phyloP scores from a whole-genome alignment of 139 green algal species.

The Nannochloris sp. region DNA sequence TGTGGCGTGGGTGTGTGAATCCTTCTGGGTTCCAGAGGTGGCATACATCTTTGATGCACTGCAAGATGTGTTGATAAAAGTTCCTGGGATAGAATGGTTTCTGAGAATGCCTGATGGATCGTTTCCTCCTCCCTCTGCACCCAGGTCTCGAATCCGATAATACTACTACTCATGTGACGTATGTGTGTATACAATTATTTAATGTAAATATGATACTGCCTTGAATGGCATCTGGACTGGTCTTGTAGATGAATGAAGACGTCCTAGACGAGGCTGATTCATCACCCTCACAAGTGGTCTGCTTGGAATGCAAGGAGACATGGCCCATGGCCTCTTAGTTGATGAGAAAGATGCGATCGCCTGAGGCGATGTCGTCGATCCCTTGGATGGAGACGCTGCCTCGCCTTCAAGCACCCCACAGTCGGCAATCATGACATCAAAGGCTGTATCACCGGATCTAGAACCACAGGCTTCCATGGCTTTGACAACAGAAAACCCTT shows the following conservation, averaged over 20 bases:
- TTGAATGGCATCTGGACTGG: too few species aligned
- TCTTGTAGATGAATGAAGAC: too few species aligned
- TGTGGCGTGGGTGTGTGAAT: background rate
- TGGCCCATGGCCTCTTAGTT: too few species aligned
- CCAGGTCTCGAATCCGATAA: background rate
- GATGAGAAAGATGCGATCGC: background rate
- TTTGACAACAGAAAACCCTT: constrained; percentile 66
- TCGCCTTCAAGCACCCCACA: constrained; percentile 25
- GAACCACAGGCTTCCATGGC: constrained; percentile 69
- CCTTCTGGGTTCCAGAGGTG: constrained; percentile 17
- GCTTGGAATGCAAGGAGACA: too few species aligned
- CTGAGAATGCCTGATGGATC: constrained; percentile 18
- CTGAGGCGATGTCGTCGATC: background rate
- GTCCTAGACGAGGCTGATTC: too few species aligned
- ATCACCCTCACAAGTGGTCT: too few species aligned
- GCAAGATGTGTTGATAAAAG: constrained; percentile 1
- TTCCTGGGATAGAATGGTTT: constrained; percentile 32
- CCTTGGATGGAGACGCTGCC: background rate
- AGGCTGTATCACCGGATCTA: constrained; percentile 48
- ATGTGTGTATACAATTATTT: too few species aligned
- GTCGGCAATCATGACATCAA: constrained; percentile 52
- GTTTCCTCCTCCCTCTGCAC: background rate
- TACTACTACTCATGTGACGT: too few species aligned
- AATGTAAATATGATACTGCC: too few species aligned
- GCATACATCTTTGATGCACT: constrained; percentile 4